These are phyloP conservation scores for Zymoseptoria tritici DNA, from an alignment of 2,329 filamentous ascomycete genomes.

Conservation along the genomic window DNA sequence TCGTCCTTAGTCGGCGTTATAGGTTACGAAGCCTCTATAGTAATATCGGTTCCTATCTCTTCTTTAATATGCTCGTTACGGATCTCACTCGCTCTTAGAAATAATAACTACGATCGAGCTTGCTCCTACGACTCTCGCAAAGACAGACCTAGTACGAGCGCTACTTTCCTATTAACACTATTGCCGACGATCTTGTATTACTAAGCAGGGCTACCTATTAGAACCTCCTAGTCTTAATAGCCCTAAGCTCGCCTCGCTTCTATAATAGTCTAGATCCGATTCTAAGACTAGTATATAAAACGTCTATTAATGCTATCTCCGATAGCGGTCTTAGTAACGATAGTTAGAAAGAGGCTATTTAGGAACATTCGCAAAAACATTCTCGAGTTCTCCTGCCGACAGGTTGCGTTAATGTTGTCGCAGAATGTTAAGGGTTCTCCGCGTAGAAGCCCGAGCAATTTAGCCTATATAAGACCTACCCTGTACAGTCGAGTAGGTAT, in stretches of 20 bases:
- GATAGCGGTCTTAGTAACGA: slow-evolving; percentile 49
- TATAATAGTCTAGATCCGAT: slow-evolving; percentile 54
- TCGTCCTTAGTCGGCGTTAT: neutral
- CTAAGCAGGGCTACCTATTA: slow-evolving; percentile 50
- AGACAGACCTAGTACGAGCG: slow-evolving; percentile 57
- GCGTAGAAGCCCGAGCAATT: slow-evolving; percentile 22
- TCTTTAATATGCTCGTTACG: neutral
- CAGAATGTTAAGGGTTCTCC: slow-evolving; percentile 22
- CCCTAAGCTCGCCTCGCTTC: slow-evolving; percentile 65
- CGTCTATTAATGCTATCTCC: slow-evolving; percentile 51
- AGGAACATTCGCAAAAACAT: slow-evolving; percentile 49
- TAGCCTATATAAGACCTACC: slow-evolving; percentile 23
- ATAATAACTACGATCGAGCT: neutral
- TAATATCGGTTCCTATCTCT: neutral
- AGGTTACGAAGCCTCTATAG: neutral
- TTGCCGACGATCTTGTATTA: slow-evolving; percentile 68
- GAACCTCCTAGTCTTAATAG: slow-evolving; percentile 60
- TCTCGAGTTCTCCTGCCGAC: slow-evolving; percentile 13
- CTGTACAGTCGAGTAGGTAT: slow-evolving; percentile 52
- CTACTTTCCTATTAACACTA: slow-evolving; percentile 62
- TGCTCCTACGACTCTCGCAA: slow-evolving; percentile 51
- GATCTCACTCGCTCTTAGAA: neutral
- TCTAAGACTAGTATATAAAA: slow-evolving; percentile 58
- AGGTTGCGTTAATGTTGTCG: slow-evolving; percentile 17
- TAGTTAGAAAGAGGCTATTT: slow-evolving; percentile 50